These are phyloP conservation scores for Tricholoma flavovirens DNA, from an alignment of 768 basidiomycete genomes.

Conservation along the genomic window DNA sequence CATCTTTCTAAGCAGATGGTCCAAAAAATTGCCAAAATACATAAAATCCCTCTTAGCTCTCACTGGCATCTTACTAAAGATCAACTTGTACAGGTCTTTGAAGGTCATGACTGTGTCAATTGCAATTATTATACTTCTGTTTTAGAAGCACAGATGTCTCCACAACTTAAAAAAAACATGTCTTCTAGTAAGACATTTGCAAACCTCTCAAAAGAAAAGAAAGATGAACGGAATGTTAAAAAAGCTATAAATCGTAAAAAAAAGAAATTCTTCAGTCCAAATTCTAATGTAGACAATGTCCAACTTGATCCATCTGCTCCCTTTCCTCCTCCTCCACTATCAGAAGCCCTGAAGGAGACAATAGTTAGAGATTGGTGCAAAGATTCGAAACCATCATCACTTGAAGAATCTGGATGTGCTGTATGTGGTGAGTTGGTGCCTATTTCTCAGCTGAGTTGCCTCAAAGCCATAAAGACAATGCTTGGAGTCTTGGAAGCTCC, in stretches of 20 bases:
- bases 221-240: not conserved
- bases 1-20: not conserved
- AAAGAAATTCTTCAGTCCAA: too few species aligned
- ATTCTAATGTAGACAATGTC: too few species aligned
- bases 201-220: not conserved
- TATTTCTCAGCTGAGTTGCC: not conserved
- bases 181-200: too few species aligned
- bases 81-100: not conserved
- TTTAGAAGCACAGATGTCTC: not conserved
- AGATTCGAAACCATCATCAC: not conserved
- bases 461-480: constrained; percentile 1
- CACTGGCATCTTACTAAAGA: not conserved
- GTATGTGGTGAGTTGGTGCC: constrained; percentile 1
- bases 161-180: too few species aligned
- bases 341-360: not conserved
- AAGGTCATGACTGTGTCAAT: not conserved
- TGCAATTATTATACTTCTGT: not conserved
- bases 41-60: not conserved
- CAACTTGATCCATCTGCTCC: not conserved
- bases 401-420: constrained; percentile 3
- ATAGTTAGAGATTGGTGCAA: constrained; percentile 2
- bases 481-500: constrained; percentile 1
- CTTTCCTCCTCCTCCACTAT: not conserved
- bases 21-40: not conserved
- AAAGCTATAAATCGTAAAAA: not conserved